phyloP scores from a whole-genome alignment of 2,329 filamentous ascomycete genomes.

The Fonsecaea monophora region DNA sequence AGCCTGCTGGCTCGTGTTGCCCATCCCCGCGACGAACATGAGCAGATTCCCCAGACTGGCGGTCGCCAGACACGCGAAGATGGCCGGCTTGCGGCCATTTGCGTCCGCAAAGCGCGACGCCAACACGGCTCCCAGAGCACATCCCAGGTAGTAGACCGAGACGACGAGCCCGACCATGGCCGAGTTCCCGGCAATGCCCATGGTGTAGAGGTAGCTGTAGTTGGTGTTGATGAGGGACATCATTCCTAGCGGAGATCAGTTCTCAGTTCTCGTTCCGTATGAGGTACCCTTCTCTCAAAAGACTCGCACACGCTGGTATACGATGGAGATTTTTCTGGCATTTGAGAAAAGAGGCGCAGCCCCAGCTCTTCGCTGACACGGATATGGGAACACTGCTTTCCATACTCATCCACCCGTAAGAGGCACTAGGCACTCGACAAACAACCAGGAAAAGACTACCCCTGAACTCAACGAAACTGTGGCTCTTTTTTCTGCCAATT shows the following conservation, averaged over 20 bases:
- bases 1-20: constrained; percentile 42
- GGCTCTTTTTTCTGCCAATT: too few species aligned
- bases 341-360: not conserved
- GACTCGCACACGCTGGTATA: not conserved
- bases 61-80: constrained; percentile 62
- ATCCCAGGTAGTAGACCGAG: constrained; percentile 68
- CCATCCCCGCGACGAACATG: constrained; percentile 65
- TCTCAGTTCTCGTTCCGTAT: not conserved
- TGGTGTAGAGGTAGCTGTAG: constrained; percentile 62
- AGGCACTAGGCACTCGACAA: too few species aligned
- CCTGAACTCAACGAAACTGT: not conserved
- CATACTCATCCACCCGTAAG: not conserved
- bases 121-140: constrained; percentile 62
- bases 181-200: constrained; percentile 60
- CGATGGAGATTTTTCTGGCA: not conserved
- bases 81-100: constrained; percentile 61
- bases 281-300: not conserved
- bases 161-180: constrained; percentile 66
- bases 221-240: constrained; percentile 64
- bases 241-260: constrained; percentile 49
- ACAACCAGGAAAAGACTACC: too few species aligned
- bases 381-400: not conserved
- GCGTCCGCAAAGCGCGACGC: constrained; percentile 63
- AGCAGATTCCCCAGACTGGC: constrained; percentile 64
- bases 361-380: not conserved